Conservation (phyloP, 2,329 filamentous ascomycete species). For the Pezicula carpinea region DNA sequence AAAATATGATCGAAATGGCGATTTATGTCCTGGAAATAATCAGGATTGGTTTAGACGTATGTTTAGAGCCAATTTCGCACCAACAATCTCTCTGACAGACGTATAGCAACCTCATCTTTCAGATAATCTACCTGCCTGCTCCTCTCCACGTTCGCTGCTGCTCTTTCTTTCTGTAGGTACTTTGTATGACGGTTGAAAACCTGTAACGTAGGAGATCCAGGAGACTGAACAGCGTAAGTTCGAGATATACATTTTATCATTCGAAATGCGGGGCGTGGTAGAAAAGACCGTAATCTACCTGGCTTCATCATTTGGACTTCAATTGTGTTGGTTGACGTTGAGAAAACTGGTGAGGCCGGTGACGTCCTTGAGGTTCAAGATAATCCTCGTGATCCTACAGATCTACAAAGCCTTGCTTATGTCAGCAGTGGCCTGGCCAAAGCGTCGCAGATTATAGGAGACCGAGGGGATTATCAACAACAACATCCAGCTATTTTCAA, state of each 20-base stretch:
- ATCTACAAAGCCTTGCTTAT: neutral
- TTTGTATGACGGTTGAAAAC: slow-evolving; percentile 89
- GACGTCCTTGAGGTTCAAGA: neutral
- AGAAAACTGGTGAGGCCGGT: neutral
- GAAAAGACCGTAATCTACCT: slow-evolving; percentile 17
- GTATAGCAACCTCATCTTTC: slow-evolving; percentile 82
- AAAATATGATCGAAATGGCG: slow-evolving; percentile 78
- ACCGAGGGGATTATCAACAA: neutral
- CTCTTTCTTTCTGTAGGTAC: slow-evolving; percentile 86
- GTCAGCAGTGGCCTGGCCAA: neutral
- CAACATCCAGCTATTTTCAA: neutral
- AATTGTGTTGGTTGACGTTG: neutral
- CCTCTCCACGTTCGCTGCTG: slow-evolving; percentile 62
- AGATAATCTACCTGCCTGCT: slow-evolving; percentile 87
- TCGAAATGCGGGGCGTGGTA: slow-evolving; percentile 13
- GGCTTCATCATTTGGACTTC: slow-evolving; percentile 19
- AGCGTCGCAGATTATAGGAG: neutral
- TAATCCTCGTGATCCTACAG: neutral
- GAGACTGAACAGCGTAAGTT: slow-evolving; percentile 71
- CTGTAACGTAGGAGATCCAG: slow-evolving; percentile 74
- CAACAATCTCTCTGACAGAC: slow-evolving; percentile 80
- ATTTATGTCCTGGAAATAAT: slow-evolving; percentile 73
- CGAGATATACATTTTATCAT: slow-evolving; percentile 33
- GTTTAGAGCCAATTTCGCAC: slow-evolving; percentile 37
- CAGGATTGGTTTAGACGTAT: slow-evolving; percentile 5